Evolutionary conservation across 306 rosid species (phyloP), one percentile per base, ranked within the genome.

Genomic region (Psophocarpus tetragonolobus): DNA sequence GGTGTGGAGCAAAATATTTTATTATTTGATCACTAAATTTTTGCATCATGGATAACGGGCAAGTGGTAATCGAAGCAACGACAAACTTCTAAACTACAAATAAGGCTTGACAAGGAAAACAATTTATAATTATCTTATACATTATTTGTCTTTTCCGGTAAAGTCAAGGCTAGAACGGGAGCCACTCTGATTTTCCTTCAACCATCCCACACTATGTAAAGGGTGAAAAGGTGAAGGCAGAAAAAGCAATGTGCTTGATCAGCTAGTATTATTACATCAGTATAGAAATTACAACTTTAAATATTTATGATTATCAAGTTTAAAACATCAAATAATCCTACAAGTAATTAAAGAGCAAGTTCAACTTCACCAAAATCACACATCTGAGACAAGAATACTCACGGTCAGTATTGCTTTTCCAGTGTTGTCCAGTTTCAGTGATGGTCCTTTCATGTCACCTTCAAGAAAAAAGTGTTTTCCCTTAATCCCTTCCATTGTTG

Each of bases 331-430:
- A 60, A 60, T 60, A 48, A 75, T 18, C 44, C 33, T 4, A 41
- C 64, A 4, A 8, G 47, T 23, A 63, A 54, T 75, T 14, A 10
- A 11, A 35, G 15, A 76, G 35, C 30, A 58, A 66, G 58, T 41
- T 75, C 62, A 15, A 26, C 45, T 61, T 69, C 30, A 12, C 35
- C 71, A 74, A 71, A 74, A 69, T 39, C 12, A n/a, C 30, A 44
- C 27, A 26, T 10, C 17, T 71, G 62, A 21, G n/a, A 76, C 69
- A 68, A 39, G 35, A 65, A 69, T 39, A 80, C 90, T 83, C 78
- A 92, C 97, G 2, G 97, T 92, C 61, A 95, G 77, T 75, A 92
- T 92, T 73, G 97, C 89, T 83, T 92, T 92, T 83, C 98, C 98
- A 67, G 91, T 90, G 85, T 92, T 85, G 88, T 91, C 97, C 75